Evolutionary conservation across 345 rosid genomes (phyloP).

Genomic region (Stellera chamaejasme): DNA sequence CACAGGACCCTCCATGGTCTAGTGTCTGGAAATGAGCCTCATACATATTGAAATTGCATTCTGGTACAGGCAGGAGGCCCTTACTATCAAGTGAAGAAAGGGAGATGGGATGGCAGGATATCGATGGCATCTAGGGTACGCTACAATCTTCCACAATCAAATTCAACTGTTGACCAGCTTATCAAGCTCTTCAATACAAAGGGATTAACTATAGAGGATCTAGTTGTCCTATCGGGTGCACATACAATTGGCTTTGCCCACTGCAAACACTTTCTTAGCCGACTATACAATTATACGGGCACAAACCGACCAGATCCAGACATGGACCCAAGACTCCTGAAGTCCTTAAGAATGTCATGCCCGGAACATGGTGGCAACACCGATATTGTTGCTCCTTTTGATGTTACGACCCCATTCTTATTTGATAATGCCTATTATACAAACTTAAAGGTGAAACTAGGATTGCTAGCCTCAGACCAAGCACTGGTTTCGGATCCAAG

Average conservation of each 20-base stretch:
- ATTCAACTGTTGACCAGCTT: conserved; percentile 61
- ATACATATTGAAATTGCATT: no score
- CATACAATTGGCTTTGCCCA: conserved; percentile 90
- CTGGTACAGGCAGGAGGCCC: conserved; percentile 61
- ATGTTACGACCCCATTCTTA: conserved; percentile 62
- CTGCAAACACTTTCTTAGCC: conserved; percentile 41
- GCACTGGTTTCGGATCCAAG: conserved; percentile 47
- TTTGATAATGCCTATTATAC: conserved; percentile 62
- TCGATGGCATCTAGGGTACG: conserved; percentile 56
- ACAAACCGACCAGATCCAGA: conserved; percentile 50
- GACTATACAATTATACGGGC: conserved; percentile 57
- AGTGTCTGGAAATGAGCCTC: no score
- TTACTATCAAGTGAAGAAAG: conserved; percentile 70
- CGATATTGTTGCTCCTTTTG: conserved; percentile 56
- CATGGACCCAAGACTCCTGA: conserved; percentile 52
- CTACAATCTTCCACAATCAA: conserved; percentile 44
- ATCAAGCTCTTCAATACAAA: conserved; percentile 63
- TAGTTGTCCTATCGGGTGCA: conserved; percentile 72
- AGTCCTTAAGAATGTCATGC: conserved; percentile 66
- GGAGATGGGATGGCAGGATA: conserved; percentile 70
- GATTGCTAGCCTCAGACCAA: conserved; percentile 59
- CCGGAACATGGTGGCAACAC: conserved; percentile 41
- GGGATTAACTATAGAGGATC: conserved; percentile 52
- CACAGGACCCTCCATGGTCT: no score
- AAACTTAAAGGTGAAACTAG: conserved; percentile 48